These are phyloP conservation scores for Talaromyces rugulosus DNA, from an alignment of 2,329 filamentous ascomycete genomes.

Conservation along the genomic window DNA sequence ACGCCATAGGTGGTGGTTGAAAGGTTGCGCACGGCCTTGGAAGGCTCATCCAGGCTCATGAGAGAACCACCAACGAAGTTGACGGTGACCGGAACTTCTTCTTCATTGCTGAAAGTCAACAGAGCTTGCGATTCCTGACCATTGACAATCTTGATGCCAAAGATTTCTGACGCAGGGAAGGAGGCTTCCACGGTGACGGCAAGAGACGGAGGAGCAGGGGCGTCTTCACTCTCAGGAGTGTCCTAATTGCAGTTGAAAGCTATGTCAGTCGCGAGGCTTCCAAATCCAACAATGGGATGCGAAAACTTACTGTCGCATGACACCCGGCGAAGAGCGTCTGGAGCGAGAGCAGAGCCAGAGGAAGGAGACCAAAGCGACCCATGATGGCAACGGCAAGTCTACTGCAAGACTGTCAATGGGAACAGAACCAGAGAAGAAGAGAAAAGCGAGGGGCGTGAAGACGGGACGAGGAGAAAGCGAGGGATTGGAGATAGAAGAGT, in stretches of 20 bases:
- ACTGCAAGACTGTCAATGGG: constrained; percentile 1
- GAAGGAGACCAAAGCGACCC: constrained; percentile 69
- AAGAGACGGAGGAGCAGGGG: constrained; percentile 57
- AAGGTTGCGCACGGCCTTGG: constrained; percentile 74
- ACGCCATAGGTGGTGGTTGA: constrained; percentile 71
- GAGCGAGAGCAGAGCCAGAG: constrained; percentile 67
- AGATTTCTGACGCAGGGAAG: constrained; percentile 70
- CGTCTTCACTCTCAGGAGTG: constrained; percentile 61
- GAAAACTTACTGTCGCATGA: constrained; percentile 54
- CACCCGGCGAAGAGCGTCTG: constrained; percentile 63
- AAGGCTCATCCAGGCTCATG: constrained; percentile 54
- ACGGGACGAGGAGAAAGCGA: constrained; percentile 16
- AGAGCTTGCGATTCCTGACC: constrained; percentile 78
- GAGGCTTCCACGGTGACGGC: constrained; percentile 53
- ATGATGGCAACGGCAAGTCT: constrained; percentile 46
- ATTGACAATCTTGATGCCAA: constrained; percentile 94
- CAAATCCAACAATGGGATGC: constrained; percentile 9
- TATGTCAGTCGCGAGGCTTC: constrained; percentile 3
- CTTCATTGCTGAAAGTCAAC: constrained; percentile 79
- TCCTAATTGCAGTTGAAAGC: constrained; percentile 35
- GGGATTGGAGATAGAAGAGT: constrained; percentile 1
- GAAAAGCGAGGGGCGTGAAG: constrained; percentile 12
- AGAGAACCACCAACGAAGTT: constrained; percentile 74
- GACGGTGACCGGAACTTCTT: constrained; percentile 69
- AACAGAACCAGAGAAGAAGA: constrained; percentile 6